Percentiles rank a stretch among this genome's conserved stretches.
Conservation (phyloP, 1,284 basidiomycete genomes). For the Hemileia vastatrix region DNA sequence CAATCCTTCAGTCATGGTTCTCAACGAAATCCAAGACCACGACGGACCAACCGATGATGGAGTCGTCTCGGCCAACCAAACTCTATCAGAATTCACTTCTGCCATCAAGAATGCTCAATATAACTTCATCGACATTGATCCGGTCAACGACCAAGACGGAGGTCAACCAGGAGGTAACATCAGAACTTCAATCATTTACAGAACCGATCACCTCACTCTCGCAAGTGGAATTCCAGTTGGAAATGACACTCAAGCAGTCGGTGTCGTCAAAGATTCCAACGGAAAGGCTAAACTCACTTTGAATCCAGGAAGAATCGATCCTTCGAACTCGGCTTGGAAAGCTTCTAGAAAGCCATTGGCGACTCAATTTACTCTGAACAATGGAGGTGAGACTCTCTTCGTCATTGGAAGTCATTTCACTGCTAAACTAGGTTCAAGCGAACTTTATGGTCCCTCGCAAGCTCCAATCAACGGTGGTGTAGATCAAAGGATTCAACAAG, state of each 20-base stretch:
- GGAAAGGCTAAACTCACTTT: conserved; percentile 51
- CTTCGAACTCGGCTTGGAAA: conserved; percentile 53
- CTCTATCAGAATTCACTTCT: conserved; percentile 50
- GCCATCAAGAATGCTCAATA: conserved; percentile 52
- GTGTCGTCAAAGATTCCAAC: conserved; percentile 45
- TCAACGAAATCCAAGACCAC: conserved; percentile 61
- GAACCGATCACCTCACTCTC: conserved; percentile 51
- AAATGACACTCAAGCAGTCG: conserved; percentile 51
- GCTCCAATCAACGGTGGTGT: conserved; percentile 55
- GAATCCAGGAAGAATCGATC: conserved; percentile 58
- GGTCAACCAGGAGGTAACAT: conserved; percentile 60
- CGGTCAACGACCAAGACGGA: conserved; percentile 54
- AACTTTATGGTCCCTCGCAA: conserved; percentile 53
- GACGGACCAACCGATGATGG: conserved; percentile 54
- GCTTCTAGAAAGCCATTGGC: conserved; percentile 56
- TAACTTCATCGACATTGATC: conserved; percentile 51
- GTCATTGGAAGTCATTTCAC: conserved; percentile 57
- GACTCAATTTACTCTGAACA: conserved; percentile 50
- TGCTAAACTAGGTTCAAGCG: conserved; percentile 55
- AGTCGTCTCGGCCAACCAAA: conserved; percentile 52
- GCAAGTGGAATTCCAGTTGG: conserved; percentile 49
- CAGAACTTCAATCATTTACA: conserved; percentile 52
- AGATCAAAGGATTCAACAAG: conserved; percentile 51
- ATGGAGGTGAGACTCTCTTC: conserved; percentile 49
- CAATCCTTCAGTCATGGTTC: conserved; percentile 55